A percentile compares a stretch with the other conserved stretches of the same genome.
These are phyloP conservation scores for Backusella circina DNA, from an alignment of 192 early-diverging fungal species.

Conservation along the genomic window DNA sequence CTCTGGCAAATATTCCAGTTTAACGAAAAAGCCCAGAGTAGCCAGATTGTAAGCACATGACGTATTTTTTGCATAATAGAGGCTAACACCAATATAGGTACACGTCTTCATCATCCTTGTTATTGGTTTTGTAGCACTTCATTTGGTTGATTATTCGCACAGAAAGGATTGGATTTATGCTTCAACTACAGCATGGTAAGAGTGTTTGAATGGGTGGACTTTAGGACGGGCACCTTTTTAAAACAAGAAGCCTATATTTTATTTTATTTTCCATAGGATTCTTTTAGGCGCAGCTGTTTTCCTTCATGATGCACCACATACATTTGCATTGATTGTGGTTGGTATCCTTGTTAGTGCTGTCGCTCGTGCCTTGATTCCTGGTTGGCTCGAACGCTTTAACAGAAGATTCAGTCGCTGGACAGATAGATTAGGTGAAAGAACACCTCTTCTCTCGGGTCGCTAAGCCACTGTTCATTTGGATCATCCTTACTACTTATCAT, in stretches of 20 bases:
- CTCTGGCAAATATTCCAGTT: conserved; percentile 27
- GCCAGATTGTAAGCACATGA: conserved; percentile 1
- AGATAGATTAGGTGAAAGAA: conserved; percentile 28
- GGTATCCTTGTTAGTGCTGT: conserved; percentile 34
- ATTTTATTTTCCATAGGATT: conserved; percentile 14
- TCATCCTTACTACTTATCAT: not conserved
- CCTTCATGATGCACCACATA: conserved; percentile 17
- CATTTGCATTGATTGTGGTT: conserved; percentile 21
- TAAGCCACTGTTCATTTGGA: not conserved
- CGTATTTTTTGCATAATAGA: not conserved
- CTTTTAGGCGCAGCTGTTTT: conserved; percentile 16
- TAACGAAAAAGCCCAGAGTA: not conserved
- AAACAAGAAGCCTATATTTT: not conserved
- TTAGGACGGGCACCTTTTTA: not conserved
- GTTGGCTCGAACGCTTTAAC: conserved; percentile 19
- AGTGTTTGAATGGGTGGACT: not conserved
- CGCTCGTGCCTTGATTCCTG: conserved; percentile 22
- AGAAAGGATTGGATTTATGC: conserved; percentile 37
- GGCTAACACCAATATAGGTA: not conserved
- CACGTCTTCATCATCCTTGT: conserved; percentile 1
- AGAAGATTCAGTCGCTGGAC: conserved; percentile 23
- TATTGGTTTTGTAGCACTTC: conserved; percentile 20
- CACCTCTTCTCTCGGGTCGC: conserved; percentile 20
- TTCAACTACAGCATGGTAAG: conserved; percentile 35
- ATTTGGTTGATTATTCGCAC: conserved; percentile 35